These are phyloP conservation scores for Botryobasidium botryosum DNA, from an alignment of 768 basidiomycete species.

Conservation along the genomic window DNA sequence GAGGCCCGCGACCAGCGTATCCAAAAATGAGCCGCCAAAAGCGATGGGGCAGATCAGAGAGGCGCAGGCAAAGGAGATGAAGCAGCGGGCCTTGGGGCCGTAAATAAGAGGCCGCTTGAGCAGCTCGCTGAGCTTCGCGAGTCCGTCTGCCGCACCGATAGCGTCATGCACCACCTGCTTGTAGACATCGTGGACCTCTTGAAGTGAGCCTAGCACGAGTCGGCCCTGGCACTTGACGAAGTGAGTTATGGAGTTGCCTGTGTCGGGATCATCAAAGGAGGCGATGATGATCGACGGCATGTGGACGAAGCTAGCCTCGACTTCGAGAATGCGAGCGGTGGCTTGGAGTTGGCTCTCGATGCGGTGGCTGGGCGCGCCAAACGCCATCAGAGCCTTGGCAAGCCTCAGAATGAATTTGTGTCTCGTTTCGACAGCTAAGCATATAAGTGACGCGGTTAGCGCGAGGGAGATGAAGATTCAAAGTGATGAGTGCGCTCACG, in stretches of 20 bases:
- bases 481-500: too few species aligned
- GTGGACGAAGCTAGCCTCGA: conserved; percentile 85
- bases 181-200: conserved; percentile 73
- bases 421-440: too few species aligned
- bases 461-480: too few species aligned
- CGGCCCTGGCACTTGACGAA: conserved; percentile 67
- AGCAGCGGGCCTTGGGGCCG: too few species aligned
- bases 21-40: conserved; percentile 55
- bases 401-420: conserved; percentile 78
- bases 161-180: conserved; percentile 83
- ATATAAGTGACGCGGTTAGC: too few species aligned
- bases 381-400: conserved; percentile 75
- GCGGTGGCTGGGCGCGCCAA: conserved; percentile 84
- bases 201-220: conserved; percentile 69
- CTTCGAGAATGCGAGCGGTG: conserved; percentile 74
- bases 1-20: neutral
- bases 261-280: conserved; percentile 62
- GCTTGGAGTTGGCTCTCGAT: conserved; percentile 85
- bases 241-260: conserved; percentile 68
- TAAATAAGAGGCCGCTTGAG: conserved; percentile 38
- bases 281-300: conserved; percentile 64
- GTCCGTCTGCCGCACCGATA: conserved; percentile 65
- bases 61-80: conserved; percentile 55
- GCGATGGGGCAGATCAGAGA: conserved; percentile 70
- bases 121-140: conserved; percentile 41